phyloP scores from a whole-genome alignment of 1,284 basidiomycete species.

The Erythrobasidium hasegawianum region DNA sequence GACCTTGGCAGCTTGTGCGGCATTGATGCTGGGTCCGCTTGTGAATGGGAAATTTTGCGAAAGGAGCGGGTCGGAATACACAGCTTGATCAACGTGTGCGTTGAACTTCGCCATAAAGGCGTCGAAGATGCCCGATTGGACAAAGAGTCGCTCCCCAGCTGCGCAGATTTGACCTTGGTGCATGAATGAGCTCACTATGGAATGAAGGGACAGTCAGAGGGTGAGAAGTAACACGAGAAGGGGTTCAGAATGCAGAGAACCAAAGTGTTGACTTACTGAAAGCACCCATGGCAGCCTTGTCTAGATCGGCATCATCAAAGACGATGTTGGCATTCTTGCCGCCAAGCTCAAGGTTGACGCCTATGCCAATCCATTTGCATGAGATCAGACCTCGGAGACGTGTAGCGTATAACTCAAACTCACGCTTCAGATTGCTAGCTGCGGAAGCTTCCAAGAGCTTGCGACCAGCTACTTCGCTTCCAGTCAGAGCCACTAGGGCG shows the following conservation, averaged over 20 bases:
- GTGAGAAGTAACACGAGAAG: not conserved
- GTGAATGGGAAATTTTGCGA: not conserved
- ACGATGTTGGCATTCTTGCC: constrained; percentile 48
- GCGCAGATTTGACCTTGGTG: too few relatives aligned
- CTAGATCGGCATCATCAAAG: constrained; percentile 42
- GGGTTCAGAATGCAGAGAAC: not conserved
- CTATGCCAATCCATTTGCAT: not conserved
- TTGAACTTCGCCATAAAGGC: constrained; percentile 19
- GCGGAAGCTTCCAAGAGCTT: not conserved
- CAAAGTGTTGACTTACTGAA: not conserved
- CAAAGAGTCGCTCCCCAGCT: too few relatives aligned
- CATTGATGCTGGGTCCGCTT: not conserved
- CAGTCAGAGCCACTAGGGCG: constrained; percentile 39
- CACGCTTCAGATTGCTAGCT: constrained; percentile 45
- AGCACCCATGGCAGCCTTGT: not conserved
- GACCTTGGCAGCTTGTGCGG: not conserved
- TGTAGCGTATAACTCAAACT: constrained; percentile 49
- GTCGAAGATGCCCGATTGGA: too few relatives aligned
- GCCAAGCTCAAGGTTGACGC: not conserved
- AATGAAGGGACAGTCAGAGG: constrained; percentile 33
- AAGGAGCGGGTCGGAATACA: not conserved
- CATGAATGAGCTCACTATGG: too few relatives aligned
- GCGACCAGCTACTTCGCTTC: constrained; percentile 35
- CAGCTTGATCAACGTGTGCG: not conserved
- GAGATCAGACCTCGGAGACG: constrained; percentile 37